These are phyloP conservation scores for Mariannaea sp. DNA, from an alignment of 2,329 filamentous ascomycete genomes.

Conservation along the genomic window DNA sequence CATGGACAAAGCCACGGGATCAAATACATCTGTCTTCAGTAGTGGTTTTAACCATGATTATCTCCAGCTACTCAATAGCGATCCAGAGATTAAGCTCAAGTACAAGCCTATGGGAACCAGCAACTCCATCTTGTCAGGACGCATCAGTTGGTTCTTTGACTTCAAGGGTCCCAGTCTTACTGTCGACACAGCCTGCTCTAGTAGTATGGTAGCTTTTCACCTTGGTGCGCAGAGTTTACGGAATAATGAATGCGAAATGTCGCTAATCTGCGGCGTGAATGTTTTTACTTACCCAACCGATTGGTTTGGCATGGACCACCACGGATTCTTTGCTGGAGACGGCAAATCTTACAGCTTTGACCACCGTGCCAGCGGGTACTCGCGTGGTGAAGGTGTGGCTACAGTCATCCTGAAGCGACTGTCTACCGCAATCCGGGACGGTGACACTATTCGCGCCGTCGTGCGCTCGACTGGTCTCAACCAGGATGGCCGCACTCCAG, in stretches of 20 bases:
- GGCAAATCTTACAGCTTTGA: not conserved
- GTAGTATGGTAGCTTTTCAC: not conserved
- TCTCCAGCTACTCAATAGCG: not conserved
- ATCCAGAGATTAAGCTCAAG: no score
- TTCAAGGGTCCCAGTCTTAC: not conserved
- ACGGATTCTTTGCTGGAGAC: not conserved
- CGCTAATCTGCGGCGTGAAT: not conserved
- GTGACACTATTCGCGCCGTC: not conserved
- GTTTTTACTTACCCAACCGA: no score
- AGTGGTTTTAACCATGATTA: not conserved
- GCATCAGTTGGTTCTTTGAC: not conserved
- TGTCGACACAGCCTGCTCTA: not conserved
- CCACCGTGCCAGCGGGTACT: conserved; percentile 1
- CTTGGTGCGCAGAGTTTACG: not conserved
- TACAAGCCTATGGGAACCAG: not conserved
- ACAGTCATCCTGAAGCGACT: not conserved
- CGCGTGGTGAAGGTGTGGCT: conserved; percentile 4
- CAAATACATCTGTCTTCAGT: not conserved
- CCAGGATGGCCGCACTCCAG: not conserved
- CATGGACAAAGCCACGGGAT: not conserved
- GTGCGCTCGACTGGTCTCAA: not conserved
- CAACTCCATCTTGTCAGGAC: not conserved
- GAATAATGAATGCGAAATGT: not conserved
- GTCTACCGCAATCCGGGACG: not conserved
- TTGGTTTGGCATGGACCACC: no score